phyloP scores from a whole-genome alignment of 1,284 basidiomycete species.

The Meira miltonrushii region DNA sequence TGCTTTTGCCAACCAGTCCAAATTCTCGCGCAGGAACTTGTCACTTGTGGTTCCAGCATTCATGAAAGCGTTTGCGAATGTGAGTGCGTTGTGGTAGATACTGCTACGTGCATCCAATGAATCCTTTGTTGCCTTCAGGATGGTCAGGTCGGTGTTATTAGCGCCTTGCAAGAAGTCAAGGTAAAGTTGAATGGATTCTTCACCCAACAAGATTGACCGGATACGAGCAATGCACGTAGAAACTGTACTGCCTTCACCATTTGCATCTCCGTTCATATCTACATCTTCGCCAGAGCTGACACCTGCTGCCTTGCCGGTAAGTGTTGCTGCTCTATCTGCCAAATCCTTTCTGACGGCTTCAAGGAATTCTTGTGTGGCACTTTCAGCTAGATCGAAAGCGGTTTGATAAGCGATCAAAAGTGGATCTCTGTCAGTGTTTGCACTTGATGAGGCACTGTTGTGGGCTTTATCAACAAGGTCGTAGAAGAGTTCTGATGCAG shows the following conservation, averaged over 20 bases:
- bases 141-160: constrained; percentile 49
- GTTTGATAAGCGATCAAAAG: constrained; percentile 49
- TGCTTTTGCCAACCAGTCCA: constrained; percentile 52
- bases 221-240: constrained; percentile 34
- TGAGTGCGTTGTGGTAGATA: constrained; percentile 51
- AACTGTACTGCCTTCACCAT: constrained; percentile 18
- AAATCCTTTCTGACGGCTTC: constrained; percentile 33
- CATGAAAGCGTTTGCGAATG: constrained; percentile 52
- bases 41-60: constrained; percentile 52
- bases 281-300: constrained; percentile 19
- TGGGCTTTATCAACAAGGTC: constrained; percentile 41
- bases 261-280: constrained; percentile 24
- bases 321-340: constrained; percentile 20
- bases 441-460: constrained; percentile 24
- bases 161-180: constrained; percentile 48
- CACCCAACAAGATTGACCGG: constrained; percentile 43
- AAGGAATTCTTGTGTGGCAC: constrained; percentile 52
- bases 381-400: constrained; percentile 51
- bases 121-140: constrained; percentile 50
- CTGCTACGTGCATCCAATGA: constrained; percentile 49
- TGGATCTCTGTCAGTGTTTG: constrained; percentile 42
- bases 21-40: constrained; percentile 51
- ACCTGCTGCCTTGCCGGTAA: constrained; percentile 21
- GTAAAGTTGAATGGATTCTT: constrained; percentile 51
- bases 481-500: constrained; percentile 41